Evolutionary conservation across 768 basidiomycete species (phyloP), one percentile per base, ranked within the genome.

Genomic region (Xerocomellus amylosporus): DNA sequence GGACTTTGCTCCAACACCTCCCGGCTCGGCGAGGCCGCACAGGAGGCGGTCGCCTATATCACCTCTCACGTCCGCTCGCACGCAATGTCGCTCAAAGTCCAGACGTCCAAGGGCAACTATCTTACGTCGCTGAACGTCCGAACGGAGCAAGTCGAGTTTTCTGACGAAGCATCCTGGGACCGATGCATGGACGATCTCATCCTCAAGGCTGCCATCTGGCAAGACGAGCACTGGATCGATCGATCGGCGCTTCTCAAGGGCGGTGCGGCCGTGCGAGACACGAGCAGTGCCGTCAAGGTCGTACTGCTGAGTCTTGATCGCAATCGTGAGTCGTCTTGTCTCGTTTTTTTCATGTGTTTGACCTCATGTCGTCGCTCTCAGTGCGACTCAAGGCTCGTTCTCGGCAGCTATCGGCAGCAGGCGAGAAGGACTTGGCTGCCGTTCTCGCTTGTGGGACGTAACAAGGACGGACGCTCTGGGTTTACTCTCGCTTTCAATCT

Each of bases 171-270:
- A 60, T 75, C 66, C 52, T 74, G 75, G 71, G 87, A 88, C 43
- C 80, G 88, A 37, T 92, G 81, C 56, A 94, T 97, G 91, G 97
- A 98, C 65, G 96, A 98, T 64, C 77, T 95, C 49, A 97, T 99
- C 54, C 79, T 98, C 41, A 87, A 90, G 64, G 89, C 93, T 34
- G 94, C 92, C 17, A 80, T 90, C 46, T 98, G 93, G 90, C 96
- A 98, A 65, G 81, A 88, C 50, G 88, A 93, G 33, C 93, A 98
- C 66, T 98, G 93, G 85, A 75, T 86, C 33, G 91, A 96, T 73
- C 85, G 93, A 17, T 86, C 91, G 0, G 77, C 75, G 4, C 74
- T 96, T 68, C 78, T 98, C 47, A 81, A 80, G 55, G 39, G 48
- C 10, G 50, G 55, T 6, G 69, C 71, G 17, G 60, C 64, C 19